phyloP scores from a whole-genome alignment of 2,329 filamentous ascomycete species.

The Diplodia intermedia region DNA sequence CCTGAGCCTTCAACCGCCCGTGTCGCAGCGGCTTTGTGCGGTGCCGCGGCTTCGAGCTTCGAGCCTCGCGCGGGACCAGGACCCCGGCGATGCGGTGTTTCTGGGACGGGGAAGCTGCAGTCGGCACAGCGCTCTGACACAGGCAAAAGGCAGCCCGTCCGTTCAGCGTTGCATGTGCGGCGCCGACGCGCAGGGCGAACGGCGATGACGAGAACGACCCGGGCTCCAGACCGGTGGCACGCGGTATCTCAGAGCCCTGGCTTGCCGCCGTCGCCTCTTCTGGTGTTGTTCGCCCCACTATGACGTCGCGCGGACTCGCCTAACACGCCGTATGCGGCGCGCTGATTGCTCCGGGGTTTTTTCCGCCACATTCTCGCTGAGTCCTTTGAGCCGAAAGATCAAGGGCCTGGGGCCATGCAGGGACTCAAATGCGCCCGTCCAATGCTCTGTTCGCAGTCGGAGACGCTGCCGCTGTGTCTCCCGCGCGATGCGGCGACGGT shows the following conservation, averaged over 20 bases:
- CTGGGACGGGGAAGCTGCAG: constrained; percentile 6
- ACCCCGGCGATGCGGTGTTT: background rate
- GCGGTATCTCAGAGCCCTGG: constrained; percentile 23
- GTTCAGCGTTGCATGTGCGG: constrained; percentile 27
- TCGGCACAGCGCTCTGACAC: constrained; percentile 11
- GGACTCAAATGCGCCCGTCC: constrained; percentile 8
- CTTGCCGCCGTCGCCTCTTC: constrained; percentile 26
- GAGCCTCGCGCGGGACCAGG: background rate
- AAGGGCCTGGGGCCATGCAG: constrained; percentile 4
- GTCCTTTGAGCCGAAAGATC: constrained; percentile 20
- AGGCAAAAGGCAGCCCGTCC: constrained; percentile 21
- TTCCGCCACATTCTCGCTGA: constrained; percentile 16
- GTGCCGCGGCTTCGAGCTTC: constrained; percentile 2
- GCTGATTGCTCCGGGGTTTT: constrained; percentile 21
- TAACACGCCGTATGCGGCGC: constrained; percentile 28
- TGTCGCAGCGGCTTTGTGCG: constrained; percentile 17
- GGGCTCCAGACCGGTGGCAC: constrained; percentile 25
- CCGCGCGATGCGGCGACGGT: constrained; percentile 9
- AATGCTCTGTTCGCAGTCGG: background rate
- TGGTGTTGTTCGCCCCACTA: constrained; percentile 30
- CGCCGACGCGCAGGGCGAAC: constrained; percentile 13
- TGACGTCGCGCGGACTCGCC: constrained; percentile 29
- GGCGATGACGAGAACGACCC: constrained; percentile 17
- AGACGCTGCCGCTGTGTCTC: background rate
- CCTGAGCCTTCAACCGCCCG: constrained; percentile 13